Conservation (phyloP, 2,329 filamentous ascomycete species). For the Penicillium sp. region DNA sequence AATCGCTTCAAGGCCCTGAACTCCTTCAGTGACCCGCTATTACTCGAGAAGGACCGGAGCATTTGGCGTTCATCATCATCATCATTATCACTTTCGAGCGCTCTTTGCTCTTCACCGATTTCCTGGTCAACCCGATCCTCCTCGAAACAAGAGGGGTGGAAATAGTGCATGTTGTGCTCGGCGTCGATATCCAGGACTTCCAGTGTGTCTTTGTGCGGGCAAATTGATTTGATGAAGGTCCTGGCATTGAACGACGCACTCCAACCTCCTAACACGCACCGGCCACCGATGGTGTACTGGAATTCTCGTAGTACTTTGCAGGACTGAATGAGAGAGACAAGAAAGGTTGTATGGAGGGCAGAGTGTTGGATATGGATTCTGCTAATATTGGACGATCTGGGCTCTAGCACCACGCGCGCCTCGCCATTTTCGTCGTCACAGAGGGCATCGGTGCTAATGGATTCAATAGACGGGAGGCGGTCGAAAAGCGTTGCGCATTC, state of each 20-base stretch:
- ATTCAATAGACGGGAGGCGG: conserved; percentile 25
- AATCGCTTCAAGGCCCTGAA: conserved; percentile 23
- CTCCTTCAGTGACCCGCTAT: conserved; percentile 20
- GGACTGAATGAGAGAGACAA: conserved; percentile 15
- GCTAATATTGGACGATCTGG: conserved; percentile 20
- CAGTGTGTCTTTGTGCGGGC: conserved; percentile 21
- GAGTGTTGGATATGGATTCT: conserved; percentile 20
- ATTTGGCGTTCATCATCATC: background rate
- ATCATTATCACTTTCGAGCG: background rate
- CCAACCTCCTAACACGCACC: background rate
- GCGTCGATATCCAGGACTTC: conserved; percentile 24
- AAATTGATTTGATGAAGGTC: conserved; percentile 22
- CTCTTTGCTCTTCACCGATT: background rate
- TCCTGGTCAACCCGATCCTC: background rate
- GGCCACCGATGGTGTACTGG: conserved; percentile 23
- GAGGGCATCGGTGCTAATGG: conserved; percentile 17
- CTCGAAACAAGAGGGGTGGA: background rate
- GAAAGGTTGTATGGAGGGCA: conserved; percentile 5
- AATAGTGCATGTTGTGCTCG: conserved; percentile 1
- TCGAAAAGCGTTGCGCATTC: conserved; percentile 14
- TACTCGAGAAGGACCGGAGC: conserved; percentile 2
- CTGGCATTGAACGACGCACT: conserved; percentile 14
- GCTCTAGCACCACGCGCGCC: background rate
- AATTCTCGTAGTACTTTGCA: conserved; percentile 21
- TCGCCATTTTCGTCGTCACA: conserved; percentile 1